Percentiles rank a stretch among this genome's conserved stretches.
These are phyloP conservation scores for Talaromyces verruculosus DNA, from an alignment of 2,329 filamentous ascomycete genomes.

Conservation along the genomic window DNA sequence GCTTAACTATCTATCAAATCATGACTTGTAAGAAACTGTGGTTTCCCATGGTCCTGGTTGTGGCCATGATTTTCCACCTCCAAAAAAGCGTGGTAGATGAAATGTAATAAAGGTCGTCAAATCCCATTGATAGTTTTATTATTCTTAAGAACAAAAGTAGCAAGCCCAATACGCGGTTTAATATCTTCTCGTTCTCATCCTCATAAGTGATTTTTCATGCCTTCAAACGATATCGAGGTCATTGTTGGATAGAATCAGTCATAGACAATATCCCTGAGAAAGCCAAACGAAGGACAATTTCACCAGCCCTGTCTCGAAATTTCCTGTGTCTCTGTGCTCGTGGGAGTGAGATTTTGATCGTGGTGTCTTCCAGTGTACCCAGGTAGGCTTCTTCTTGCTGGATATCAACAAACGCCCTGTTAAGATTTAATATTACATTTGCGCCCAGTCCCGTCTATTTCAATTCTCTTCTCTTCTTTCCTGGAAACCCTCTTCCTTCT, in stretches of 20 bases:
- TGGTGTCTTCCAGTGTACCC: not conserved
- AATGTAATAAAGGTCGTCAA: not conserved
- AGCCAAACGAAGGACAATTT: not conserved
- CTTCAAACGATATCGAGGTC: not conserved
- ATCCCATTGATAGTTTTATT: not conserved
- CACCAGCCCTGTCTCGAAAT: not conserved
- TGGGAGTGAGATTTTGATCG: not conserved
- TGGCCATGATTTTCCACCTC: not conserved
- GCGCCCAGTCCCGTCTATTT: not conserved
- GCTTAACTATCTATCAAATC: no score
- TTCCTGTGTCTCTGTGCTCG: not conserved
- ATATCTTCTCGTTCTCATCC: not conserved
- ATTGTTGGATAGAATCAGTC: not conserved
- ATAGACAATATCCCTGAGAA: not conserved
- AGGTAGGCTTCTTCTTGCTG: not conserved
- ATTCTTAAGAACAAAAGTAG: not conserved
- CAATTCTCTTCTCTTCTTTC: not conserved
- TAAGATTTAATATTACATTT: not conserved
- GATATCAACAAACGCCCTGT: not conserved
- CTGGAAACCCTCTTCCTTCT: not conserved
- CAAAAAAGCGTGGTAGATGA: not conserved
- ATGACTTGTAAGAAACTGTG: not conserved
- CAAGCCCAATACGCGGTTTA: not conserved
- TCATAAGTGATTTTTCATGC: not conserved
- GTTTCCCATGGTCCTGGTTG: not conserved